A percentile compares a stretch with the other conserved stretches of the same genome.
These are phyloP conservation scores for Ganoderma sp. DNA, from an alignment of 1,284 basidiomycete species.

Conservation along the genomic window DNA sequence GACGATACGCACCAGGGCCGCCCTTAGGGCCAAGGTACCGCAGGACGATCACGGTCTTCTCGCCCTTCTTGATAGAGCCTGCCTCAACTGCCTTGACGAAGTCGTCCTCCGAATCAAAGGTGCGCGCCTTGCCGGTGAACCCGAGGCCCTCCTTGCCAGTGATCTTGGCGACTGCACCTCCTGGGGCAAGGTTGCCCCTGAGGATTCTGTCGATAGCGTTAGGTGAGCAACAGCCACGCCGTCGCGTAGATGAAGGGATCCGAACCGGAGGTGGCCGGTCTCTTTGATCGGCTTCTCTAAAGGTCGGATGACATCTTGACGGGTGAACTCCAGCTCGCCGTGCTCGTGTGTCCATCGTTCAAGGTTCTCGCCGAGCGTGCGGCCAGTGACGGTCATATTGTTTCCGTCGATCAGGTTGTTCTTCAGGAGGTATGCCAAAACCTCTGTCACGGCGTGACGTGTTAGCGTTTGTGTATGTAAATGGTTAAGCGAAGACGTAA, in stretches of 20 bases:
- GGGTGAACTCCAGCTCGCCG: constrained; percentile 70
- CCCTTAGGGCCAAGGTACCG: constrained; percentile 91
- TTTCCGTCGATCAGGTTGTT: constrained; percentile 85
- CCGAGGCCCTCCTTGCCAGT: constrained; percentile 91
- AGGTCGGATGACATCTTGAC: constrained; percentile 86
- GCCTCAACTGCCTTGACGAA: constrained; percentile 83
- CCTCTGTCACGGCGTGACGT: constrained; percentile 53
- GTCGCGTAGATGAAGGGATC: not conserved
- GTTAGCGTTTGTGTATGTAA: not conserved
- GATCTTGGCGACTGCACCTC: constrained; percentile 93
- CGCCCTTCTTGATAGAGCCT: constrained; percentile 82
- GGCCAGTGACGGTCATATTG: constrained; percentile 88
- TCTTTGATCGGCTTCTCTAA: constrained; percentile 86
- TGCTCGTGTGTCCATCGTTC: constrained; percentile 82
- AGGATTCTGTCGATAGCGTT: constrained; percentile 58
- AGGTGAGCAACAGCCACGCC: constrained; percentile 11
- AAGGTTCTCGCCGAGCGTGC: constrained; percentile 87
- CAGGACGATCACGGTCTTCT: constrained; percentile 90
- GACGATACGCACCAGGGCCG: constrained; percentile 69
- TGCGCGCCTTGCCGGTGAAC: constrained; percentile 84
- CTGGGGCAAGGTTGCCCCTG: constrained; percentile 89
- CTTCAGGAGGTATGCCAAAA: constrained; percentile 82
- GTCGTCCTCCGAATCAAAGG: constrained; percentile 84
- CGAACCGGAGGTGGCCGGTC: constrained; percentile 85
- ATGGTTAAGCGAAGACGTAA: constrained; percentile 3